Evolutionary conservation across 495 filamentous ascomycete species (phyloP).

Genomic region (Aspergillus saccharolyticus): DNA sequence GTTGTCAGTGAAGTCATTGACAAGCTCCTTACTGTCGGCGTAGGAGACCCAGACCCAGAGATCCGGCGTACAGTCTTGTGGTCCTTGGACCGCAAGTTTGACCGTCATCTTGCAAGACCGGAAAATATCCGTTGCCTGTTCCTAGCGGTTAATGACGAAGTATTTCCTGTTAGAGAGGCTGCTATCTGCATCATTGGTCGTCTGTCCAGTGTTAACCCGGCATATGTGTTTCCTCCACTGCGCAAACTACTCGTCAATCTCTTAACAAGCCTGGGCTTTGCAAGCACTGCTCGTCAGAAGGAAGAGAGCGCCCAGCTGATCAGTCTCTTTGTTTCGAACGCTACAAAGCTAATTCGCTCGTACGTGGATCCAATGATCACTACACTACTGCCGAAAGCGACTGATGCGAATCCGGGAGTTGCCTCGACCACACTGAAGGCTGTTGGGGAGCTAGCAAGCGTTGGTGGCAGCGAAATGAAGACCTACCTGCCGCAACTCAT

Average conservation of each 20-base stretch:
- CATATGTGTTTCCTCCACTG: constrained; percentile 92
- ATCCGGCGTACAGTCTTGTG: constrained; percentile 84
- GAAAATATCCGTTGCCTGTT: constrained; percentile 95
- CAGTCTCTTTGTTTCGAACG: constrained; percentile 84
- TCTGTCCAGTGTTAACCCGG: constrained; percentile 84
- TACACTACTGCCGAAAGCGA: constrained; percentile 82
- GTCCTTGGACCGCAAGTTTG: constrained; percentile 88
- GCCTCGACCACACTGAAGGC: constrained; percentile 90
- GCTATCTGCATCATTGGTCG: constrained; percentile 95
- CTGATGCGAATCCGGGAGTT: constrained; percentile 75
- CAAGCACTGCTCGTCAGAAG: constrained; percentile 87
- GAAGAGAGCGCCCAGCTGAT: constrained; percentile 94
- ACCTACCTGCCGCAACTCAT: constrained; percentile 83
- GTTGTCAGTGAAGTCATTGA: constrained; percentile 97
- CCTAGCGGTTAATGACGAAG: constrained; percentile 92
- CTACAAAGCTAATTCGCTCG: constrained; percentile 83
- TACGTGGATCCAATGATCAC: constrained; percentile 94
- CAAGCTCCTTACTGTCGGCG: constrained; percentile 87
- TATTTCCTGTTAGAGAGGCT: constrained; percentile 86
- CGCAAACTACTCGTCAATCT: constrained; percentile 94
- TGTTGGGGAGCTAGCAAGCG: constrained; percentile 85
- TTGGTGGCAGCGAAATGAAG: constrained; percentile 87
- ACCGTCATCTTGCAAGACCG: constrained; percentile 87
- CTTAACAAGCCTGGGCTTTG: constrained; percentile 90
- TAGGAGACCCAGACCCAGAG: constrained; percentile 82